These are phyloP conservation scores for Odontarrhena argentea DNA, from an alignment of 345 rosid species.

Conservation along the genomic window DNA sequence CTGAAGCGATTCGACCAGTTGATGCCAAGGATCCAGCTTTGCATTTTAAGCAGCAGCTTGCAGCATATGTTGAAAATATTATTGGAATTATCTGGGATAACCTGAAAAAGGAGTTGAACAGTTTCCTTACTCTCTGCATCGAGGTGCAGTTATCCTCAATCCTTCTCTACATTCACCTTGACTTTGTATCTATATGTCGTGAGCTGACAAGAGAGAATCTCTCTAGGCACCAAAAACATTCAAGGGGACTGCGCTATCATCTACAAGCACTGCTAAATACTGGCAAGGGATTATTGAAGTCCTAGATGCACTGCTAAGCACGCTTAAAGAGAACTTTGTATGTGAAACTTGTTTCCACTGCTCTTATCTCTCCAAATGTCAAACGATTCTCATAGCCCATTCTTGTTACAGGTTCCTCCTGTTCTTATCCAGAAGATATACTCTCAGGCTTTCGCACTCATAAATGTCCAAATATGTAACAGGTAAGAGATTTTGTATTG, in stretches of 20 bases:
- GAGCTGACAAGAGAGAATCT: conserved; percentile 20
- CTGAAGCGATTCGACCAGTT: conserved; percentile 76
- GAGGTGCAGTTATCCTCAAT: conserved; percentile 55
- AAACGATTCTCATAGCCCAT: conserved; percentile 32
- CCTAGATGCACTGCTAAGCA: conserved; percentile 72
- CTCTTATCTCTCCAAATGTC: conserved; percentile 24
- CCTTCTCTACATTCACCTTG: conserved; percentile 23
- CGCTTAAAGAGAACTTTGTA: conserved; percentile 86
- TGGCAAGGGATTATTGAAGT: conserved; percentile 90
- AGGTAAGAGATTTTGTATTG: conserved; percentile 51
- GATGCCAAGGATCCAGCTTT: conserved; percentile 96
- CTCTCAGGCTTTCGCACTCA: conserved; percentile 84
- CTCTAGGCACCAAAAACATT: conserved; percentile 84
- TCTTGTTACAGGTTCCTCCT: conserved; percentile 69
- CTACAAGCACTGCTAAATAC: conserved; percentile 70
- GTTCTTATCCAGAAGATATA: conserved; percentile 90
- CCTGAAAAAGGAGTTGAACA: conserved; percentile 79
- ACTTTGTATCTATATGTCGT: conserved; percentile 3
- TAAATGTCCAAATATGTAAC: conserved; percentile 85
- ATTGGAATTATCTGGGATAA: conserved; percentile 95
- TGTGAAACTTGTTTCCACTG: conserved; percentile 36
- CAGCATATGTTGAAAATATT: conserved; percentile 96
- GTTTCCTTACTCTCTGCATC: conserved; percentile 78
- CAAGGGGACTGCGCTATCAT: conserved; percentile 56
- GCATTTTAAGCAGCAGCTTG: conserved; percentile 93